Evolutionary conservation across 768 basidiomycete species (phyloP).

Genomic region (Candolleomyces efflorescens): DNA sequence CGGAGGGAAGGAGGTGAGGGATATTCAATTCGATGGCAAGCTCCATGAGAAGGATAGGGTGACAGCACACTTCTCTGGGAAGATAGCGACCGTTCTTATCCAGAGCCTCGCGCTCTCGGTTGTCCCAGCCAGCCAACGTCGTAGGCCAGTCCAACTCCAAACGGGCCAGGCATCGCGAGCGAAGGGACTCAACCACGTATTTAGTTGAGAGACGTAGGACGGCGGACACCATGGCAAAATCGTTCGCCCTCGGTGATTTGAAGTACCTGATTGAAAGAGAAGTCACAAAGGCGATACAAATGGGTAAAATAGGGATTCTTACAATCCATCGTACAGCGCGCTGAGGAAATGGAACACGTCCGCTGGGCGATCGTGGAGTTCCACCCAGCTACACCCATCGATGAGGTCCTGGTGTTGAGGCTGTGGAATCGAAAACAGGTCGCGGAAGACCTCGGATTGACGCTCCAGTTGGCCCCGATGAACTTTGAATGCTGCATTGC

Average conservation of each 20-base stretch:
- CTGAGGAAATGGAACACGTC: constrained; percentile 64
- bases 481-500: constrained; percentile 61
- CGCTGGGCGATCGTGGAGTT: constrained; percentile 60
- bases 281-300: constrained; percentile 3
- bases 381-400: constrained; percentile 57
- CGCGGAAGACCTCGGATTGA: constrained; percentile 75
- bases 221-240: constrained; percentile 58
- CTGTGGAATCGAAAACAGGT: constrained; percentile 61
- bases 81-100: constrained; percentile 48
- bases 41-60: constrained; percentile 67
- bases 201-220: constrained; percentile 72
- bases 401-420: constrained; percentile 38
- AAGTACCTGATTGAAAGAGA: constrained; percentile 46
- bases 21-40: constrained; percentile 64
- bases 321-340: constrained; percentile 78
- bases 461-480: constrained; percentile 70
- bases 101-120: constrained; percentile 53
- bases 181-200: constrained; percentile 69
- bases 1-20: constrained; percentile 56
- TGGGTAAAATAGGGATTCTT: constrained; percentile 19
- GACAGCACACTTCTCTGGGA: constrained; percentile 55
- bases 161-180: constrained; percentile 53
- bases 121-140: constrained; percentile 66
- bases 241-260: constrained; percentile 39
- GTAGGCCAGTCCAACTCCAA: constrained; percentile 64